Evolutionary conservation across 495 filamentous ascomycete species (phyloP).

Genomic region (Neurospora tetraspora): DNA sequence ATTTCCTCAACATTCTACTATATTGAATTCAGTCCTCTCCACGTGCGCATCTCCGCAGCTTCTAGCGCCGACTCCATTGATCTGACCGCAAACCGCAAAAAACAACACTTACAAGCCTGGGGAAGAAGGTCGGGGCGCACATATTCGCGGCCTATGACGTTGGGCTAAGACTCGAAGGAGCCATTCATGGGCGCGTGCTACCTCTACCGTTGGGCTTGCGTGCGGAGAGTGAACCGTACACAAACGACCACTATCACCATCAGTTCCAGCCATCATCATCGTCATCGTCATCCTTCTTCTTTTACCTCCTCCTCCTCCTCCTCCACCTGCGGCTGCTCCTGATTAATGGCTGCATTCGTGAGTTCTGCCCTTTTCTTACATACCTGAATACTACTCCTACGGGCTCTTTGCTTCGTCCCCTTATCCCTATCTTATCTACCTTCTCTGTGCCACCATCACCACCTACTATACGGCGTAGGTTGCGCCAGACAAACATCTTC

Average conservation of each 20-base stretch:
- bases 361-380: slow-evolving; percentile 16
- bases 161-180: neutral
- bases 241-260: neutral
- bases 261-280: too few species aligned
- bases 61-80: neutral
- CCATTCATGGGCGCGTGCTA: neutral
- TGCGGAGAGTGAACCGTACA: neutral
- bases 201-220: neutral
- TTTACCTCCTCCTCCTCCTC: neutral
- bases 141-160: neutral
- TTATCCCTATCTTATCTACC: neutral
- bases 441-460: neutral
- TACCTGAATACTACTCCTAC: slow-evolving; percentile 21
- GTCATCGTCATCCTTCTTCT: neutral
- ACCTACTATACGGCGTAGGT: neutral
- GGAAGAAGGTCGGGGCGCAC: neutral
- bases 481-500: neutral
- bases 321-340: neutral
- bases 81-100: neutral
- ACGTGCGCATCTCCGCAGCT: neutral
- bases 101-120: neutral
- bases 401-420: neutral
- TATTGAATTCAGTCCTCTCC: neutral
- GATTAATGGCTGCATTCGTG: slow-evolving; percentile 40
- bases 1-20: neutral